phyloP scores from a whole-genome alignment of 306 rosid genomes.

The Lathyrus tuberosus region DNA sequence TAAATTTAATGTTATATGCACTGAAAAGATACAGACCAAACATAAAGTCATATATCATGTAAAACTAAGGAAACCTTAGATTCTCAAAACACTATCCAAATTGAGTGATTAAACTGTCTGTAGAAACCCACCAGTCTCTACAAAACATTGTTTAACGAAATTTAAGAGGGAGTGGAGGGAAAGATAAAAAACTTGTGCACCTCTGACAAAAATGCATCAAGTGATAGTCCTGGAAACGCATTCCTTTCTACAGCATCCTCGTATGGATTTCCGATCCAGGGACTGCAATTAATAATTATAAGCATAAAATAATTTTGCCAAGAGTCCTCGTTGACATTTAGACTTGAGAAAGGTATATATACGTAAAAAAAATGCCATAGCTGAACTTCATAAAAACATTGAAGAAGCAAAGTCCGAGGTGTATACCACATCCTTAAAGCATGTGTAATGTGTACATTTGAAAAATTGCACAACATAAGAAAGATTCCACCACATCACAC shows the following conservation, averaged over 20 bases:
- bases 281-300: constrained; percentile 59
- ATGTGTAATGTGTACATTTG: constrained; percentile 2
- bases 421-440: constrained; percentile 1
- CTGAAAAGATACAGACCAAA: constrained; percentile 11
- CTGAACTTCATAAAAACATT: constrained; percentile 23
- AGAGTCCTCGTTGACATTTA: constrained; percentile 14
- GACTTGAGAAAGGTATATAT: constrained; percentile 30
- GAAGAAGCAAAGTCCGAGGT: constrained; percentile 1
- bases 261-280: constrained; percentile 73
- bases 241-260: constrained; percentile 78
- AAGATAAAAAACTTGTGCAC: constrained; percentile 30
- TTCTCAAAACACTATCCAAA: constrained; percentile 16
- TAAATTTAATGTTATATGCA: constrained; percentile 15
- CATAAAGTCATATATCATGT: neutral
- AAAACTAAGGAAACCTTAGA: constrained; percentile 5
- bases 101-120: constrained; percentile 18
- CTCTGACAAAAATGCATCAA: constrained; percentile 84
- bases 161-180: constrained; percentile 10
- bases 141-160: constrained; percentile 10
- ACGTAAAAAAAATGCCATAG: constrained; percentile 20
- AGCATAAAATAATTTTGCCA: constrained; percentile 27
- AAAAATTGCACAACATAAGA: constrained; percentile 17
- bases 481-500: neutral
- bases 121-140: constrained; percentile 8
- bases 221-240: constrained; percentile 80